Evolutionary conservation across 164 flowering plant genomes (phyloP).

Genomic region (Warburgia ugandensis): DNA sequence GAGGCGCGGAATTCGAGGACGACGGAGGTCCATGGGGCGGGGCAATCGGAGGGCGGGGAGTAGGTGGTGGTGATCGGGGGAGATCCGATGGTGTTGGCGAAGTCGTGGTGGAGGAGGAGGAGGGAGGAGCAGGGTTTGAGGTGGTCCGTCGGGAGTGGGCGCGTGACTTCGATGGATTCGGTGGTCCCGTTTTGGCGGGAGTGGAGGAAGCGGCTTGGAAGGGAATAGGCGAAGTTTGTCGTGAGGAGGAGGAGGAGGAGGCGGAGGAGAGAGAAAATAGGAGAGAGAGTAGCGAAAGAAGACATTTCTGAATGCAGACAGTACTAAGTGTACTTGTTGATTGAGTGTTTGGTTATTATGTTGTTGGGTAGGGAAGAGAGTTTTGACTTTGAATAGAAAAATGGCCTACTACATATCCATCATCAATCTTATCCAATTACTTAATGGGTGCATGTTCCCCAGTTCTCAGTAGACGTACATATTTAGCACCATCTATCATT

Average conservation of each 20-base stretch:
- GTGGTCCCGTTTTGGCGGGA: constrained; percentile 7
- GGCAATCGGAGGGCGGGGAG: constrained; percentile 53
- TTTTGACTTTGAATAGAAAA: too few relatives aligned
- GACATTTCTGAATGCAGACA: too few relatives aligned
- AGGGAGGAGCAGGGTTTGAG: constrained; percentile 41
- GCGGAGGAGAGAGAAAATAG: constrained; percentile 4
- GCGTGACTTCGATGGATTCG: constrained; percentile 37
- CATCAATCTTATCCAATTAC: too few relatives aligned
- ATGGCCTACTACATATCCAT: too few relatives aligned
- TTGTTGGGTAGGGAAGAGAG: too few relatives aligned
- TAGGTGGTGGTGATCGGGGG: constrained; percentile 52
- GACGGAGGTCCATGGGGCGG: constrained; percentile 49
- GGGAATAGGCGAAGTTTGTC: constrained; percentile 20
- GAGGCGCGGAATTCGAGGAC: constrained; percentile 39
- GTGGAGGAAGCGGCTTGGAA: constrained; percentile 10
- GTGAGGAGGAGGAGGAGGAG: constrained; percentile 4
- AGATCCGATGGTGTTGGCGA: constrained; percentile 47
- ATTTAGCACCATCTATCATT: too few relatives aligned
- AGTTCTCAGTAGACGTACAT: too few relatives aligned
- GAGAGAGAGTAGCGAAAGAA: not conserved
- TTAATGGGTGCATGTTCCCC: too few relatives aligned
- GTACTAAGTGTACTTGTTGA: too few relatives aligned
- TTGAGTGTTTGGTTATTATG: too few relatives aligned
- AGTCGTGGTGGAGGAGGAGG: constrained; percentile 41
- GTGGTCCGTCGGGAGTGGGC: constrained; percentile 41